phyloP scores from a whole-genome alignment of 2,329 filamentous ascomycete species.

The Diaporthe australafricana region DNA sequence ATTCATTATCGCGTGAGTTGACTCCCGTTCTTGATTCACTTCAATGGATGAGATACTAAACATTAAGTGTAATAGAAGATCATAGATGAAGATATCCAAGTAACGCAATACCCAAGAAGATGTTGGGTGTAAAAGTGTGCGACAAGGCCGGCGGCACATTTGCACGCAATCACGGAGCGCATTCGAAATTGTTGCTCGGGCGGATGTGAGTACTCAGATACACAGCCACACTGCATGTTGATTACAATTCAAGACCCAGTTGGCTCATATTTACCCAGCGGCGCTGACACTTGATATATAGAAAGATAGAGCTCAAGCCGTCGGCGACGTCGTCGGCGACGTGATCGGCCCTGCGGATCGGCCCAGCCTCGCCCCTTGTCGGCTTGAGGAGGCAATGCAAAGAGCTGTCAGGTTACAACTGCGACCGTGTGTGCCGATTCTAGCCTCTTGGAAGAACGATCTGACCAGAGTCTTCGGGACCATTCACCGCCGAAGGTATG shows the following conservation, averaged over 20 bases:
- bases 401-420: background rate
- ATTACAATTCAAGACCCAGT: background rate
- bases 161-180: background rate
- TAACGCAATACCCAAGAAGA: background rate
- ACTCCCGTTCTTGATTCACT: background rate
- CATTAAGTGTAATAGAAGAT: background rate
- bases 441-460: background rate
- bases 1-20: background rate
- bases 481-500: slow-evolving; percentile 4
- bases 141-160: background rate
- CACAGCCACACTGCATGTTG: slow-evolving; percentile 1
- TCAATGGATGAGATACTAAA: background rate
- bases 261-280: background rate
- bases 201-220: background rate
- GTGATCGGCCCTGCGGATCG: background rate
- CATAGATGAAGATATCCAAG: background rate
- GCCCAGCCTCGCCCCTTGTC: background rate
- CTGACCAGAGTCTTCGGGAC: background rate
- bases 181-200: background rate
- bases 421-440: background rate
- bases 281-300: background rate
- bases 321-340: background rate
- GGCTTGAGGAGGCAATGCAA: background rate
- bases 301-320: background rate
- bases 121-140: background rate